Evolutionary conservation across 148 eudicot genomes (phyloP).

Genomic region (Chenopodium formosanum): DNA sequence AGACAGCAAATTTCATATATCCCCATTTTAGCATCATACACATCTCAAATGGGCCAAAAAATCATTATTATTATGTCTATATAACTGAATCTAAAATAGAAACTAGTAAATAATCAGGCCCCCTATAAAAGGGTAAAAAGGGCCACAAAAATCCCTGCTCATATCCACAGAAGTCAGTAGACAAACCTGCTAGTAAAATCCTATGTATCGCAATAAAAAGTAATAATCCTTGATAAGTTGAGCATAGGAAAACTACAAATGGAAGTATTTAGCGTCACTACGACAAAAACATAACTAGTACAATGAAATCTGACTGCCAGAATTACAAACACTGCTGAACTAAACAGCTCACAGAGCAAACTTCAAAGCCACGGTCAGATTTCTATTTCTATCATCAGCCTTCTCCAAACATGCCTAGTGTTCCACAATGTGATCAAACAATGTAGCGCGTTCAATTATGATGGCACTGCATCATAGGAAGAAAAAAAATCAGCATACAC

Average conservation of each 20-base stretch:
- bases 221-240: neutral
- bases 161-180: neutral
- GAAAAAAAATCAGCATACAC: neutral
- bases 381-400: neutral
- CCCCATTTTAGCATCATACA: too few species aligned
- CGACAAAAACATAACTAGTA: neutral
- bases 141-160: neutral
- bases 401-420: neutral
- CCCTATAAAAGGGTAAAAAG: too few species aligned
- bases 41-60: too few species aligned
- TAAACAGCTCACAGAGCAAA: slow-evolving; percentile 10
- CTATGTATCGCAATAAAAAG: neutral
- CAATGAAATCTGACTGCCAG: neutral
- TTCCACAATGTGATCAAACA: neutral
- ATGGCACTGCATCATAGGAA: slow-evolving; percentile 41
- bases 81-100: too few species aligned
- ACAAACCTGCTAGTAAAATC: neutral
- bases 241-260: neutral
- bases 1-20: too few species aligned
- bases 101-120: too few species aligned
- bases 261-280: neutral
- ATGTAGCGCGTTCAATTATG: slow-evolving; percentile 9
- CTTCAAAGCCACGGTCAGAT: neutral
- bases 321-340: neutral
- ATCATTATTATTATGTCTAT: too few species aligned